These are phyloP conservation scores for Persicaria maculosa DNA, from an alignment of 148 eudicot genomes.

Conservation along the genomic window DNA sequence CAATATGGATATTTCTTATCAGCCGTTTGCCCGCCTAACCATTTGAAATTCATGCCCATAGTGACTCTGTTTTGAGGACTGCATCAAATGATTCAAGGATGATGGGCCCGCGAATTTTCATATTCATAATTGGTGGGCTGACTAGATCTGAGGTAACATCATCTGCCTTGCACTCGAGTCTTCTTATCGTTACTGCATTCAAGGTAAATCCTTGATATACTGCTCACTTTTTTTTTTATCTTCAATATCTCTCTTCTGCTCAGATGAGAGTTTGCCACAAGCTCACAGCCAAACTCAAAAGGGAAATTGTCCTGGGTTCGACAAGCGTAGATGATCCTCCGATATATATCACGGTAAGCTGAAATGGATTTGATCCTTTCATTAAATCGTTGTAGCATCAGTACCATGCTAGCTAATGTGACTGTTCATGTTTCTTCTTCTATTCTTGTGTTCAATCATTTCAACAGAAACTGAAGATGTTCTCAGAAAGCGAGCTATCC, in stretches of 20 bases:
- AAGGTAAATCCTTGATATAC: not conserved
- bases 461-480: conserved; percentile 57
- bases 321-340: conserved; percentile 89
- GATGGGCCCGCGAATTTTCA: conserved; percentile 84
- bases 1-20: not conserved
- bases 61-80: conserved; percentile 63
- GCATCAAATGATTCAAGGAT: conserved; percentile 57
- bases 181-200: not conserved
- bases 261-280: conserved; percentile 94
- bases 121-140: conserved; percentile 89
- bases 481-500: conserved; percentile 38
- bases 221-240: not conserved
- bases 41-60: conserved; percentile 15
- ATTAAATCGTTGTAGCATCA: not conserved
- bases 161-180: not conserved
- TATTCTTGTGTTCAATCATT: not conserved
- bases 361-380: conserved; percentile 1
- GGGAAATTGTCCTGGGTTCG: conserved; percentile 87
- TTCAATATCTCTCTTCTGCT: conserved; percentile 22
- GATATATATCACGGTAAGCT: conserved; percentile 59
- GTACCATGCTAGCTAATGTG: not conserved
- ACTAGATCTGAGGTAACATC: conserved; percentile 89
- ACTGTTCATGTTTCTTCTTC: not conserved
- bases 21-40: not conserved
- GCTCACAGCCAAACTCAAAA: conserved; percentile 75